Evolutionary conservation across 169 alveolate genomes (phyloP).

Genomic region (Perkinsus olseni): DNA sequence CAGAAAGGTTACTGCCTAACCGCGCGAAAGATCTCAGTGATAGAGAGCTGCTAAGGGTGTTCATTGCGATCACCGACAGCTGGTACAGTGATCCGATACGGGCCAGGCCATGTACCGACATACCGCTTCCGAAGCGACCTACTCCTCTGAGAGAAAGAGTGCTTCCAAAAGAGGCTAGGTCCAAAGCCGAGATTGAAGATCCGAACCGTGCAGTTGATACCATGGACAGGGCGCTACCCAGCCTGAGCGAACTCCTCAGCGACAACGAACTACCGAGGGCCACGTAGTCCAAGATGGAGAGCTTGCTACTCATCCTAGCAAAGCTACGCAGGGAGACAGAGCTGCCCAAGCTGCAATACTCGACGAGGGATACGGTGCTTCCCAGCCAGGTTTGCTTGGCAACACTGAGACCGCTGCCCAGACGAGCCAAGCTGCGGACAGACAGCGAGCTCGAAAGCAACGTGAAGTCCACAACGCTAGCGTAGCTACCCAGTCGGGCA

Average conservation of each 20-base stretch:
- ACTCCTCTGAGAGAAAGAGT: neutral
- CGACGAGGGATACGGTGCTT: neutral
- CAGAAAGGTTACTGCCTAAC: neutral
- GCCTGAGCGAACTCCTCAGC: neutral
- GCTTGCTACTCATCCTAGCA: neutral
- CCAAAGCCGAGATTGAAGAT: neutral
- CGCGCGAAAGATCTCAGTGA: neutral
- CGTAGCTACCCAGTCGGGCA: neutral
- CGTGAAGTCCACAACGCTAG: neutral
- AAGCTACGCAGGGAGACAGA: neutral
- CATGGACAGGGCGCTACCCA: conserved; percentile 2
- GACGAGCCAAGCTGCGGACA: neutral
- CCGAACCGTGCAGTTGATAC: neutral
- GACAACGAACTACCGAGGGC: conserved; percentile 1
- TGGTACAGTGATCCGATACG: neutral
- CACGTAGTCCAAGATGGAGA: neutral
- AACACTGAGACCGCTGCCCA: neutral
- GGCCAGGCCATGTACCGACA: neutral
- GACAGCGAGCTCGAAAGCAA: neutral
- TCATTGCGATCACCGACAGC: neutral
- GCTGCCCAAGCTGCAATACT: neutral
- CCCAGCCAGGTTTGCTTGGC: neutral
- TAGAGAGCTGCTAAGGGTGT: neutral
- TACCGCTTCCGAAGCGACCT: neutral
- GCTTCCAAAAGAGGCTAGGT: conserved; percentile 9